These are phyloP conservation scores for Starmerella vaccinii DNA, from an alignment of 805 yeast genomes.

Conservation along the genomic window DNA sequence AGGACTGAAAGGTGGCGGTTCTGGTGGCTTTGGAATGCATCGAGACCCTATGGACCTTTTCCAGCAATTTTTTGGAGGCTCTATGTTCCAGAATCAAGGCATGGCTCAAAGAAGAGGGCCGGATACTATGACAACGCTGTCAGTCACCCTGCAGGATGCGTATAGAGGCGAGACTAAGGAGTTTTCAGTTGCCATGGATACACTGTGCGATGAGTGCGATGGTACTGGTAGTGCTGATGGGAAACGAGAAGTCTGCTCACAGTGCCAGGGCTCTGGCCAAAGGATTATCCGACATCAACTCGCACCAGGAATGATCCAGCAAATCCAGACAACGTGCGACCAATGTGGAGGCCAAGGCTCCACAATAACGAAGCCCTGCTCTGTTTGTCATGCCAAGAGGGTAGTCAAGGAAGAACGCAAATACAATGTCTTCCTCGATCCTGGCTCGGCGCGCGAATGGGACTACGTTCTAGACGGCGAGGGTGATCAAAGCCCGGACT, in stretches of 20 bases:
- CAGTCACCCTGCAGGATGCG: slow-evolving; percentile 52
- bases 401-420: slow-evolving; percentile 46
- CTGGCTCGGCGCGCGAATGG: slow-evolving; percentile 59
- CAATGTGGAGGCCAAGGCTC: slow-evolving; percentile 71
- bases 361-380: slow-evolving; percentile 53
- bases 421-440: slow-evolving; percentile 51
- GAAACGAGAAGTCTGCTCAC: slow-evolving; percentile 48
- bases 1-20: slow-evolving; percentile 40
- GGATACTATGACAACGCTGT: slow-evolving; percentile 47
- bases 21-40: slow-evolving; percentile 25
- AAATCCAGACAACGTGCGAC: slow-evolving; percentile 69
- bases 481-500: slow-evolving; percentile 76
- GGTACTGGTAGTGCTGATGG: slow-evolving; percentile 87
- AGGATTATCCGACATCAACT: slow-evolving; percentile 56
- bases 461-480: slow-evolving; percentile 56
- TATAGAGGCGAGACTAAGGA: slow-evolving; percentile 58
- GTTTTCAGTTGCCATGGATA: slow-evolving; percentile 56
- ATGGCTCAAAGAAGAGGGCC: slow-evolving; percentile 44
- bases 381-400: slow-evolving; percentile 59
- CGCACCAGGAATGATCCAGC: slow-evolving; percentile 87
- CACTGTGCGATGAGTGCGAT: slow-evolving; percentile 63
- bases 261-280: slow-evolving; percentile 71
- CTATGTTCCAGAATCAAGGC: slow-evolving; percentile 10
- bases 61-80: slow-evolving; percentile 48
- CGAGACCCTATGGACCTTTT: slow-evolving; percentile 54